phyloP scores from a whole-genome alignment of 2,329 filamentous ascomycete genomes.

The Fusarium bulbicola region DNA sequence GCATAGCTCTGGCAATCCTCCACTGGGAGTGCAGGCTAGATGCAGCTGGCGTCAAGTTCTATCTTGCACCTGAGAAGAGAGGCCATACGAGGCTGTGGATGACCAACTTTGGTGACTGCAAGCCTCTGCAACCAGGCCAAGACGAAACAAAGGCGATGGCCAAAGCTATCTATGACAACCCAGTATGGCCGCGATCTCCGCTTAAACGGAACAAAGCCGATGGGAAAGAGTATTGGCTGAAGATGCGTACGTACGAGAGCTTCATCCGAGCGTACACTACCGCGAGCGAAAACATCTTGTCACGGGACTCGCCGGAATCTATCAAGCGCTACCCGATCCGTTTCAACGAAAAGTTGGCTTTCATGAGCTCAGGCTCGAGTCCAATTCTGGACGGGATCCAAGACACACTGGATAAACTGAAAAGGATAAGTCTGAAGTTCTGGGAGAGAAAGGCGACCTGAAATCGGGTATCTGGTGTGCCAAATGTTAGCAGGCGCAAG shows the following conservation, averaged over 20 bases:
- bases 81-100: constrained; percentile 28
- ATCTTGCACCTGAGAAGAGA: background rate
- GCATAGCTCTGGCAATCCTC: constrained; percentile 32
- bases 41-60: constrained; percentile 36
- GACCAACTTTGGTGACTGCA: constrained; percentile 37
- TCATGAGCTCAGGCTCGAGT: accelerated
- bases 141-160: background rate
- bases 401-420: background rate
- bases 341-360: background rate
- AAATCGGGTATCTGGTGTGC: background rate
- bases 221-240: background rate
- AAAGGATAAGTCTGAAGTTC: background rate
- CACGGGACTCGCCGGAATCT: background rate
- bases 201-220: background rate
- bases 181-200: constrained; percentile 21
- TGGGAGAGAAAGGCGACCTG: background rate
- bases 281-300: background rate
- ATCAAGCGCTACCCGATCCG: background rate
- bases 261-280: background rate
- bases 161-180: background rate
- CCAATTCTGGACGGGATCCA: background rate
- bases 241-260: background rate
- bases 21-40: constrained; percentile 40
- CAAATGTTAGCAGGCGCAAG: background rate
- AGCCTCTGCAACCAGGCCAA: background rate